Percentiles rank a stretch among this genome's conserved stretches.
Evolutionary conservation across 1,284 basidiomycete genomes (phyloP).

Genomic region (Ceratobasidium sp.): DNA sequence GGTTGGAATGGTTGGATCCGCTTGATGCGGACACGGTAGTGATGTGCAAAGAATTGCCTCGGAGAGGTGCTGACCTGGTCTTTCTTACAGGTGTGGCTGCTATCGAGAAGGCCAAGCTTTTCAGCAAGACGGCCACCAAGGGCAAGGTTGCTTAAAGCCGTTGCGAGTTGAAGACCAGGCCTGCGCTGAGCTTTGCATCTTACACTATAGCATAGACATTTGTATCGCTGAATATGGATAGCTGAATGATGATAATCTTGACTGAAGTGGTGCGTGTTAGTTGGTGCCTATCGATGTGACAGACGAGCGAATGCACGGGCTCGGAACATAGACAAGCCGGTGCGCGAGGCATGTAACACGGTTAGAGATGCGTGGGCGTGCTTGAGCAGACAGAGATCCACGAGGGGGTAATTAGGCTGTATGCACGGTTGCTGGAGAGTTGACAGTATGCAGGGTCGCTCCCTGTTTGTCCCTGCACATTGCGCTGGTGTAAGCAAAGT

Average conservation of each 20-base stretch:
- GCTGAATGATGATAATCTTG: neutral
- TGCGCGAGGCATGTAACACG: neutral
- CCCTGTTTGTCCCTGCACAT: neutral
- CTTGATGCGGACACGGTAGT: constrained; percentile 24
- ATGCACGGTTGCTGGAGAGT: constrained; percentile 5
- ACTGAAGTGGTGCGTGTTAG: neutral
- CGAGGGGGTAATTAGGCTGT: neutral
- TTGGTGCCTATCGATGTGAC: constrained; percentile 18
- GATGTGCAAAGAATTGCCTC: too few species aligned
- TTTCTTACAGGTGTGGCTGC: constrained; percentile 67
- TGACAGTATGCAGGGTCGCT: constrained; percentile 1
- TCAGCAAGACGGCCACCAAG: constrained; percentile 74
- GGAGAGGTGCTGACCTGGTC: constrained; percentile 42
- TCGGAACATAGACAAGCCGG: too few species aligned
- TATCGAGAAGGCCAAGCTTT: constrained; percentile 92
- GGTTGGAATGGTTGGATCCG: constrained; percentile 32
- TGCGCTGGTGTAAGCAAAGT: neutral
- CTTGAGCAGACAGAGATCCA: constrained; percentile 1
- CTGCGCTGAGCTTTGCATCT: neutral
- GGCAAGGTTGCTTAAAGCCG: constrained; percentile 21
- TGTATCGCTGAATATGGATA: constrained; percentile 9
- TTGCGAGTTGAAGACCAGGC: too few species aligned
- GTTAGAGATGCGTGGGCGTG: neutral
- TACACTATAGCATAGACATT: constrained; percentile 25
- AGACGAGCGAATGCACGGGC: neutral